Base-by-base conservation (phyloP, 176 grass and related monocot genomes). In the Carex kokanica region DNA sequence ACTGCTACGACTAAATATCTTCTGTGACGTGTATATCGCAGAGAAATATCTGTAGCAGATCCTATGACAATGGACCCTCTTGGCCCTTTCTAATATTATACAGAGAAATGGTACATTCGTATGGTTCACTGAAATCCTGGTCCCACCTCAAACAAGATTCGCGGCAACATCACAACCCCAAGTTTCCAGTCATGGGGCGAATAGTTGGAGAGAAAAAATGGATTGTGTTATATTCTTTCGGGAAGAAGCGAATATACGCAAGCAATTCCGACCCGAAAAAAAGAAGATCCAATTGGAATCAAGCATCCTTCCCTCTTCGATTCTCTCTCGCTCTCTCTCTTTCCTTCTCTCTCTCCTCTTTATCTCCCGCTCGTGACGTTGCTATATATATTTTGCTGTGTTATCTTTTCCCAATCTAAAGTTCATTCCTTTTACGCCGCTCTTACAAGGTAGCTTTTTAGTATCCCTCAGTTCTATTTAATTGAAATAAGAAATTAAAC, bases 241-340 rank as follows among this genome's bases (percentile, higher is more conserved):
- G 31, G 17, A 74, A 62, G 52, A 64, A 72, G 4, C 12, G 14
- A 54, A 89, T 54, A 74, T 87, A 34, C 67, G 81, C 49, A 29
- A 54, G 20, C 55, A 18, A 68, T 71, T 88, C 58, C 83, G 78
- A 62, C 41, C 61, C 58, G 70, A 41, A 54, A 47, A 82, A 65
- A 60, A 55, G 64, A 90, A 84, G 91, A 93, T 90, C 88, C 88
- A 49, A 84, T 81, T 61, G 83, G 83, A 73, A 88, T 88, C 86
- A 29, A 23, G 79, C 86, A 88, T 88, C 88, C 73, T 86, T 63
- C 41, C 65, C 82, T 60, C 68, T 85, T 78, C 88, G 60, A 74
- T 81, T 63, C 60, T 69, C 90, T 90, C 78, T 84, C 69, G 31
- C 8, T 36, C 34, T 74, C 82, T 15, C 27, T 43, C 32, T 34